These are phyloP conservation scores for Pterocarpus macrocarpus DNA, from an alignment of 306 rosid species.

Conservation along the genomic window DNA sequence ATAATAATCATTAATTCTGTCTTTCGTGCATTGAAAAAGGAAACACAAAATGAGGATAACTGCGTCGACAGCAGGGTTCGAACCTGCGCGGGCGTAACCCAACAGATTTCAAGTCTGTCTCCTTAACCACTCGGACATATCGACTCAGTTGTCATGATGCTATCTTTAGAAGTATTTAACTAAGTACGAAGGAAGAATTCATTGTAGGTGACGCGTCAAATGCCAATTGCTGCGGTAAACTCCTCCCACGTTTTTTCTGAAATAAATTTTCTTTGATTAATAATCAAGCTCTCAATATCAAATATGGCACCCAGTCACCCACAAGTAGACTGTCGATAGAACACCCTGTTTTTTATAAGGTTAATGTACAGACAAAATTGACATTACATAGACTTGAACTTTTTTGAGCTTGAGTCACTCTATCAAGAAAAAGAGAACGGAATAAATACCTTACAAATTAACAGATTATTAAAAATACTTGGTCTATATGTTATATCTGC, in stretches of 20 bases:
- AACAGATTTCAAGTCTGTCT: conserved; percentile 64
- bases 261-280: too few species aligned
- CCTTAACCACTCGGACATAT: conserved; percentile 65
- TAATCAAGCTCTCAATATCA: too few species aligned
- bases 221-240: background rate
- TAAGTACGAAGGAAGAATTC: background rate
- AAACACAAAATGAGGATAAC: too few species aligned
- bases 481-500: too few species aligned
- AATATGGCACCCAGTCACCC: too few species aligned
- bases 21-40: background rate
- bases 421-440: background rate
- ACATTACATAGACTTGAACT: background rate
- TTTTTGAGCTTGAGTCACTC: background rate
- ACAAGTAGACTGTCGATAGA: too few species aligned
- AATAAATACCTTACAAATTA: too few species aligned
- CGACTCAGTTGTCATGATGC: background rate
- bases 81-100: conserved; percentile 61
- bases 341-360: too few species aligned
- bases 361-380: background rate
- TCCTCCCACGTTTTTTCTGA: too few species aligned
- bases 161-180: accelerated
- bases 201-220: background rate
- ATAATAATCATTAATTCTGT: too few species aligned
- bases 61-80: conserved; percentile 57
- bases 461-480: too few species aligned